These are phyloP conservation scores for Vaccinium vitisidaea DNA, from an alignment of 148 eudicot species.

Conservation along the genomic window DNA sequence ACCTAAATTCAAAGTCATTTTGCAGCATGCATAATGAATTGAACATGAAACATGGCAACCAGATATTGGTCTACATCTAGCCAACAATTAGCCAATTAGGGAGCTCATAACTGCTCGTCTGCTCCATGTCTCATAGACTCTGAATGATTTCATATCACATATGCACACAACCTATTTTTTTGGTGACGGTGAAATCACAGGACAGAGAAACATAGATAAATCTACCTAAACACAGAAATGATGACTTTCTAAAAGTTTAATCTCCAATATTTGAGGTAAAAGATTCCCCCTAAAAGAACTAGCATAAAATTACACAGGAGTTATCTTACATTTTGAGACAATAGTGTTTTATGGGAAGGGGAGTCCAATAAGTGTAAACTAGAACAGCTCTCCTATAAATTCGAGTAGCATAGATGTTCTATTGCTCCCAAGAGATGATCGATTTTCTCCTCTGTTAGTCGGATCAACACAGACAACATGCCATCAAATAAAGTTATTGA, in stretches of 20 bases:
- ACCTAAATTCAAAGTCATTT: conserved; percentile 4
- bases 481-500: background rate
- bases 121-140: conserved; percentile 10
- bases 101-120: conserved; percentile 5
- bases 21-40: background rate
- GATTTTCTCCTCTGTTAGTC: background rate
- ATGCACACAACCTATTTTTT: too few relatives aligned
- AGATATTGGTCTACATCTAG: background rate
- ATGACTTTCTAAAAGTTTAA: background rate
- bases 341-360: background rate
- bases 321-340: background rate
- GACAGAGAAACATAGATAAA: background rate
- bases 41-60: background rate
- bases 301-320: background rate
- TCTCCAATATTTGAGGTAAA: background rate
- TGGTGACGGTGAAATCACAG: background rate
- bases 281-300: background rate
- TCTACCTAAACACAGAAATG: background rate
- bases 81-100: background rate
- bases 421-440: background rate
- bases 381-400: conserved; percentile 7
- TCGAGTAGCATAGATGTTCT: background rate
- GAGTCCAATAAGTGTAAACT: background rate
- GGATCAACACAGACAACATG: background rate
- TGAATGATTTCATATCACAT: background rate